Conservation (phyloP, 2,329 filamentous ascomycete genomes). For the Aspergillus sp. region DNA sequence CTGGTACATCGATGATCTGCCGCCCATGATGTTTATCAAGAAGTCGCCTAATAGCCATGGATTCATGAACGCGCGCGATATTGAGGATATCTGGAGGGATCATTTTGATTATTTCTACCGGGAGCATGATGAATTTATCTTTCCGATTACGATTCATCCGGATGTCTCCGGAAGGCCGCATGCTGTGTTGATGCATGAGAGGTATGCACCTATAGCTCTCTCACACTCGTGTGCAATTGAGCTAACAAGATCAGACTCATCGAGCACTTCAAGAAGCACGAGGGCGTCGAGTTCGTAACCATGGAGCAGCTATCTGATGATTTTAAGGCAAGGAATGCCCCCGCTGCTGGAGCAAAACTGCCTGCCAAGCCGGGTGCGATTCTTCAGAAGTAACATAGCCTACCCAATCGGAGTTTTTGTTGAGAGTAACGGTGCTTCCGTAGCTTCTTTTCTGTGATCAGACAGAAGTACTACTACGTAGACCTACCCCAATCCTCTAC, state of each 20-base stretch:
- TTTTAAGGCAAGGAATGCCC: constrained; percentile 13
- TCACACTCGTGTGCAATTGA: not conserved
- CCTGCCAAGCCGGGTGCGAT: constrained; percentile 12
- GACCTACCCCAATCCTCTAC: too few relatives aligned
- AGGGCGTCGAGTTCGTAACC: constrained; percentile 12
- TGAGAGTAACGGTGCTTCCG: too few relatives aligned
- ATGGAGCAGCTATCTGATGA: constrained; percentile 18
- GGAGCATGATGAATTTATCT: constrained; percentile 68
- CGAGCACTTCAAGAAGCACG: constrained; percentile 20
- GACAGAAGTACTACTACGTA: too few relatives aligned
- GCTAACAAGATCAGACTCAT: constrained; percentile 15
- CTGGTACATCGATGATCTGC: constrained; percentile 39
- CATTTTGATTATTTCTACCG: constrained; percentile 62
- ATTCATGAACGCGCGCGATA: constrained; percentile 49
- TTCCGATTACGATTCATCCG: constrained; percentile 68
- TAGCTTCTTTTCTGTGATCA: too few relatives aligned
- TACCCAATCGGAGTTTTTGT: too few relatives aligned
- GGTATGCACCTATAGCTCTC: constrained; percentile 30
- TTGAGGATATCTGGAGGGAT: constrained; percentile 56
- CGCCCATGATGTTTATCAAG: constrained; percentile 41
- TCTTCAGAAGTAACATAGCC: constrained; percentile 2
- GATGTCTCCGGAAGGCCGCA: constrained; percentile 65
- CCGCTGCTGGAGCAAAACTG: constrained; percentile 14
- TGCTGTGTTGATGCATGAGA: constrained; percentile 64
- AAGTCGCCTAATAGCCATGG: constrained; percentile 45